phyloP scores from a whole-genome alignment of 2,329 filamentous ascomycete genomes.

The Fusarium sp. region DNA sequence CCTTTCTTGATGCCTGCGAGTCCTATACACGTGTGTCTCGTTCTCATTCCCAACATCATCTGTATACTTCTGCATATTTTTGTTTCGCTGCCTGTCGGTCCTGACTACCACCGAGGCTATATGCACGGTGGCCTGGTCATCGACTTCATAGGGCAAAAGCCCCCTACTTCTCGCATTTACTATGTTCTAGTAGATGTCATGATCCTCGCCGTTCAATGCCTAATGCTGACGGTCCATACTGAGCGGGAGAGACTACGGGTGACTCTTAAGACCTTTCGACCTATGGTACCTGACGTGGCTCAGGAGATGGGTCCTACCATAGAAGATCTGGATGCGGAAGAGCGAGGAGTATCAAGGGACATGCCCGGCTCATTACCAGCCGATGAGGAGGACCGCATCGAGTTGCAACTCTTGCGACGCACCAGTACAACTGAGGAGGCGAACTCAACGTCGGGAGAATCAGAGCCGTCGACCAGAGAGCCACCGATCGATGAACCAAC shows the following conservation, averaged over 20 bases:
- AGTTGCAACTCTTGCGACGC: slow-evolving; percentile 52
- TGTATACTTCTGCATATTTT: slow-evolving; percentile 70
- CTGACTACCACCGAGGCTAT: slow-evolving; percentile 70
- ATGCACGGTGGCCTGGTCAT: slow-evolving; percentile 73
- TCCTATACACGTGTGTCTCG: slow-evolving; percentile 64
- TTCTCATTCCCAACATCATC: slow-evolving; percentile 66
- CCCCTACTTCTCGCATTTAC: slow-evolving; percentile 64
- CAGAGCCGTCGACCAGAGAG: slow-evolving; percentile 41
- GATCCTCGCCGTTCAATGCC: slow-evolving; percentile 66
- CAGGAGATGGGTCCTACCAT: slow-evolving; percentile 44
- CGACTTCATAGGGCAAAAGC: slow-evolving; percentile 74
- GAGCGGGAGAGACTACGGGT: slow-evolving; percentile 67
- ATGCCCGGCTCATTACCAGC: slow-evolving; percentile 46
- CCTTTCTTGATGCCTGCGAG: slow-evolving; percentile 65
- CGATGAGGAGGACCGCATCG: slow-evolving; percentile 56
- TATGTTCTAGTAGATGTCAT: slow-evolving; percentile 65
- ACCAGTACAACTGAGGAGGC: slow-evolving; percentile 38
- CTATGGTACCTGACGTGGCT: slow-evolving; percentile 44
- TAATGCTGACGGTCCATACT: slow-evolving; percentile 71
- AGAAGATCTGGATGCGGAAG: slow-evolving; percentile 66
- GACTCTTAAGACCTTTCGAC: slow-evolving; percentile 53
- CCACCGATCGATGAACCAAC: slow-evolving; percentile 43
- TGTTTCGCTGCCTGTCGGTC: slow-evolving; percentile 62
- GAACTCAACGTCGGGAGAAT: slow-evolving; percentile 40
- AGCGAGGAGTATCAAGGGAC: slow-evolving; percentile 60